Percentiles rank a stretch among this genome's conserved stretches.
These are phyloP conservation scores for Ampelocalamus luodianensis DNA, from an alignment of 176 grass and related monocot genomes.

Conservation along the genomic window DNA sequence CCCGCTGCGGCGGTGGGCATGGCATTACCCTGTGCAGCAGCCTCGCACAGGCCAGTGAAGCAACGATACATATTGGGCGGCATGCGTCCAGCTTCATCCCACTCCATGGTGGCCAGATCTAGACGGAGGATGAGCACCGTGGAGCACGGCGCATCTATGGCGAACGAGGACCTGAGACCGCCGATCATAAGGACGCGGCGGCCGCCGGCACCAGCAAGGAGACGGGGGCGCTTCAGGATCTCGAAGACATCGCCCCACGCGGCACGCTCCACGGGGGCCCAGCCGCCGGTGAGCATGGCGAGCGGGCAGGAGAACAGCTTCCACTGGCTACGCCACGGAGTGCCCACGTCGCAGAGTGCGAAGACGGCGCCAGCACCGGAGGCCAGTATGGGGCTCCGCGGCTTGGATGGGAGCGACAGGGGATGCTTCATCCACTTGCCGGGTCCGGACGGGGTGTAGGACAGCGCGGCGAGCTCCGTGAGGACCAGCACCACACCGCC, in stretches of 20 bases:
- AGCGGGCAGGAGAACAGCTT: slow-evolving; percentile 95
- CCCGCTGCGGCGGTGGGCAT: slow-evolving; percentile 27
- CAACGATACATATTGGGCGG: slow-evolving; percentile 87
- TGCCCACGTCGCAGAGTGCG: slow-evolving; percentile 90
- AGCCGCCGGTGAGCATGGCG: slow-evolving; percentile 60
- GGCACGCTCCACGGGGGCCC: slow-evolving; percentile 74
- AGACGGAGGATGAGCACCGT: slow-evolving; percentile 91
- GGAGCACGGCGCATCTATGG: slow-evolving; percentile 81
- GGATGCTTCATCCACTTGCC: slow-evolving; percentile 87
- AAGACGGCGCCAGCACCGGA: slow-evolving; percentile 64
- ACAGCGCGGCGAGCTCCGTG: slow-evolving; percentile 87
- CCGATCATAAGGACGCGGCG: slow-evolving; percentile 89
- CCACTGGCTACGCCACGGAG: slow-evolving; percentile 97
- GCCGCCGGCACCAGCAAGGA: slow-evolving; percentile 70
- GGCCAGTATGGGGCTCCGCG: slow-evolving; percentile 86
- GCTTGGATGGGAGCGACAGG: slow-evolving; percentile 89
- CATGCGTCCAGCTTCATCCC: slow-evolving; percentile 97
- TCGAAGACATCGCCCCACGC: slow-evolving; percentile 87
- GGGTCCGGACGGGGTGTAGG: slow-evolving; percentile 62
- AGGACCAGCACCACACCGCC: slow-evolving; percentile 72
- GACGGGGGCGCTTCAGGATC: slow-evolving; percentile 89
- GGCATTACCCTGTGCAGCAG: slow-evolving; percentile 43
- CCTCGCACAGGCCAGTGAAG: slow-evolving; percentile 72
- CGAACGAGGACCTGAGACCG: slow-evolving; percentile 82
- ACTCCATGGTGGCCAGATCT: slow-evolving; percentile 91